Percentiles rank a stretch among this genome's conserved stretches.
These are phyloP conservation scores for Eucalyptus regnans DNA, from an alignment of 345 rosid genomes.

Conservation along the genomic window DNA sequence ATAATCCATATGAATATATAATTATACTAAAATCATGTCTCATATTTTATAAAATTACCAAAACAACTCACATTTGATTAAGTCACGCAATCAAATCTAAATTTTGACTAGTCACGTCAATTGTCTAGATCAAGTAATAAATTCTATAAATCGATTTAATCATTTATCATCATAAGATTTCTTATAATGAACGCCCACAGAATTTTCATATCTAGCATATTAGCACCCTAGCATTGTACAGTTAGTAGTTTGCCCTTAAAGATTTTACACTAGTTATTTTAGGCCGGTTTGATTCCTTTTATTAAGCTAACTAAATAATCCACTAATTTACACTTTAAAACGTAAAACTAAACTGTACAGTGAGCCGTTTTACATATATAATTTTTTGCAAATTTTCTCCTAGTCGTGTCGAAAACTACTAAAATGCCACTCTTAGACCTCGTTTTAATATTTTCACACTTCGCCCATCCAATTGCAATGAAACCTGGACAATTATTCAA, in stretches of 20 bases:
- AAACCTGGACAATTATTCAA: neutral
- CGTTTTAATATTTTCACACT: neutral
- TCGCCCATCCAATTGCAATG: neutral
- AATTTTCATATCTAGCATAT: neutral
- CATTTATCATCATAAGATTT: neutral
- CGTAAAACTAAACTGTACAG: neutral
- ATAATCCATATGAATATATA: neutral
- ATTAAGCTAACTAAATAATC: neutral
- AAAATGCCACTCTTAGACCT: neutral
- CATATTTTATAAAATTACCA: neutral
- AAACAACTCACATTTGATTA: neutral
- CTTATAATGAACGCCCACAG: neutral
- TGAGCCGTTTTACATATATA: neutral
- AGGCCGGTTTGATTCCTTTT: neutral
- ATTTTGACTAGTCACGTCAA: neutral
- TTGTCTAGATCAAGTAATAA: neutral
- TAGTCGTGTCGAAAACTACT: neutral
- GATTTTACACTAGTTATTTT: neutral
- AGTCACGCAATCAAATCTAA: neutral
- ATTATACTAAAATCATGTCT: neutral
- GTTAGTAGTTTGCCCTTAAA: neutral
- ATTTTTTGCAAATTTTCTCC: neutral
- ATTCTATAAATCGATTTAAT: neutral
- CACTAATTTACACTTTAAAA: neutral
- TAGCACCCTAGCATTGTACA: neutral